Base-by-base conservation (phyloP, 2,329 filamentous ascomycete species). In the Pseudonectria buxi region DNA sequence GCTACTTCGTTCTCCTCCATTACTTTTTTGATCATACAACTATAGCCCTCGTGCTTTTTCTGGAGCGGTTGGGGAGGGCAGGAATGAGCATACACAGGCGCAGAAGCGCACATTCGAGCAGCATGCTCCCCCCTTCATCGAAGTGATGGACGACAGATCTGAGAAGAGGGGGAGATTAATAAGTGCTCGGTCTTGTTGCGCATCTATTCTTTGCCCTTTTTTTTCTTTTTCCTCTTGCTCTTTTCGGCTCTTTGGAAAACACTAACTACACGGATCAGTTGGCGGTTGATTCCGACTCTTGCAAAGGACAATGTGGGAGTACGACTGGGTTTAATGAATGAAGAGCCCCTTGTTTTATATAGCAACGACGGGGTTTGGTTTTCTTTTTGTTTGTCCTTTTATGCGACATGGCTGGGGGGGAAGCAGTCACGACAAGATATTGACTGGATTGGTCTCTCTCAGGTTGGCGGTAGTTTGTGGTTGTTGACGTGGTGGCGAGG, bases 231-330 rank as follows among this genome's bases (percentile, higher is more conserved):
- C 31, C 39, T 39, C 33, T 30, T 14, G 25, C 14, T 16, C 31
- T 28, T 15, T 32, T 27, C 22, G 13, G 31, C 27, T 28, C 26
- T 42, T 47, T 49, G 43, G 47, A 43, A 45, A 42, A 46, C 28
- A 26, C 43, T 41, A 43, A 43, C 32, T 36, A 31, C 35, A 32
- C 37, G 37, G 46, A 36, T 32, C 18, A 9, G 18, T 22, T 22
- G 18, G 18, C 18, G 18, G 18, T 22, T 22, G 18, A 22, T 9
- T 22, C 5, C 18, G 9, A 22, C 18, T 22, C 18, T 22, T 22
- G 18, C 18, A 22, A 40, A 30, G 28, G 40, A 14, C 30, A 34
- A 34, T 32, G 40, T 39, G 49, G 38, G 39, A 35, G 40, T 40
- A 25, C 16, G 22, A 27, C n/a, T 13, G 13, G 14, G 14, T 22